A percentile compares a stretch with the other conserved stretches of the same genome.
phyloP scores from a whole-genome alignment of 441 rosid genomes.

The Rhodomyrtus psidioides region DNA sequence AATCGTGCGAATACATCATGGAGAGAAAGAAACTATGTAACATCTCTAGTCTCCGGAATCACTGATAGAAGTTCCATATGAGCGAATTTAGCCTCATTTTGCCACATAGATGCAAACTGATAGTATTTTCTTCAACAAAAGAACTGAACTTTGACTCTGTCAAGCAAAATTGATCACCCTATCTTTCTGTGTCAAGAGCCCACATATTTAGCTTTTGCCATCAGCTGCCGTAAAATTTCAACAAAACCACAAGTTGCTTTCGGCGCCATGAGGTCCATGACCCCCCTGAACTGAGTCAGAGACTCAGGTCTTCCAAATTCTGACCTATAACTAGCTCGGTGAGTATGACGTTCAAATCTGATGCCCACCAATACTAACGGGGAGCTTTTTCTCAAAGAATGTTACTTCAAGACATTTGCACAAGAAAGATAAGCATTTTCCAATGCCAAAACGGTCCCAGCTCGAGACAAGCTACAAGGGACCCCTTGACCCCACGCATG shows the following conservation, averaged over 20 bases:
- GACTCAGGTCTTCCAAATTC: too few relatives aligned
- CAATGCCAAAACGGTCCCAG: background rate
- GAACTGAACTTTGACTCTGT: background rate
- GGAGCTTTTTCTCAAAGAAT: background rate
- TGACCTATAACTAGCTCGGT: background rate
- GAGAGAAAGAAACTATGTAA: background rate
- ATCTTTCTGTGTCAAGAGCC: background rate
- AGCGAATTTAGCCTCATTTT: background rate
- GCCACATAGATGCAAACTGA: background rate
- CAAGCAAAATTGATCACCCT: background rate
- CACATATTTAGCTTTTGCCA: background rate
- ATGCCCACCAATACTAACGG: background rate
- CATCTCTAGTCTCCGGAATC: background rate
- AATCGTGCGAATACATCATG: background rate
- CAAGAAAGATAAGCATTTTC: background rate
- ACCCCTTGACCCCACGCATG: background rate
- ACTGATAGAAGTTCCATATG: background rate
- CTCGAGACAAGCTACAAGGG: background rate
- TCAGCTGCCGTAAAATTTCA: background rate
- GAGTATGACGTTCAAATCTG: background rate
- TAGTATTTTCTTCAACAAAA: background rate
- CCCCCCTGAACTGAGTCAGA: too few relatives aligned
- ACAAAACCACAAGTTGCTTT: background rate
- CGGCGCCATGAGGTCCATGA: background rate
- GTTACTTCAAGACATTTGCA: background rate